These are phyloP conservation scores for Ustulina deusta DNA, from an alignment of 2,329 filamentous ascomycete genomes.

Conservation along the genomic window DNA sequence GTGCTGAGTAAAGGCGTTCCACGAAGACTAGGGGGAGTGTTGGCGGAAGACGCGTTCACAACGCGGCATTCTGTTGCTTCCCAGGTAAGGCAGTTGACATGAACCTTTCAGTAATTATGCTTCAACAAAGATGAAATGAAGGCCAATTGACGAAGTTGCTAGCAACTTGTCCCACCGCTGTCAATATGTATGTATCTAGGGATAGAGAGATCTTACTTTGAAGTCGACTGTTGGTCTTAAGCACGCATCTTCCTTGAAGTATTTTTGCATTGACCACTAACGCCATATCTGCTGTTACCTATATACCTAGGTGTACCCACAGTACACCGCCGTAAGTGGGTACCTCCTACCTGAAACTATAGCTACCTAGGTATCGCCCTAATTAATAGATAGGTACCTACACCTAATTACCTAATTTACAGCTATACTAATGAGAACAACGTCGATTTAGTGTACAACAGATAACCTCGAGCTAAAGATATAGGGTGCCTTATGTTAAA, in stretches of 20 bases:
- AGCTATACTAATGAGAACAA: too few species aligned
- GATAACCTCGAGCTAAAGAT: too few species aligned
- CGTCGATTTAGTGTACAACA: too few species aligned
- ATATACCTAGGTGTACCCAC: too few species aligned
- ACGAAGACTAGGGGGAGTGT: constrained; percentile 1
- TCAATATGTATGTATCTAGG: background rate
- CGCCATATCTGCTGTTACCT: background rate
- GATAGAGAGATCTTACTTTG: background rate
- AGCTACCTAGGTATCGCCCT: too few species aligned
- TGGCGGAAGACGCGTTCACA: constrained; percentile 19
- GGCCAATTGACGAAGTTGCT: background rate
- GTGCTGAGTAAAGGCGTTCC: background rate
- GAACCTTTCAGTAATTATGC: background rate
- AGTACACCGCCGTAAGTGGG: too few species aligned
- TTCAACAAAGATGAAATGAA: background rate
- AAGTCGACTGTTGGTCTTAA: background rate
- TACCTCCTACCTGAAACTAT: too few species aligned
- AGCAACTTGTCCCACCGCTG: background rate
- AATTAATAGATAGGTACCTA: too few species aligned
- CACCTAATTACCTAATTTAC: too few species aligned
- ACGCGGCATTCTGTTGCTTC: constrained; percentile 20
- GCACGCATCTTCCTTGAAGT: background rate
- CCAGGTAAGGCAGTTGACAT: background rate
- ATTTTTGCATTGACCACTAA: constrained; percentile 1
- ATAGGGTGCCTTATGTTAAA: too few species aligned